A percentile compares a stretch with the other conserved stretches of the same genome.
These are phyloP conservation scores for Rhytidhysteron rufulum DNA, from an alignment of 2,329 filamentous ascomycete genomes.

Conservation along the genomic window DNA sequence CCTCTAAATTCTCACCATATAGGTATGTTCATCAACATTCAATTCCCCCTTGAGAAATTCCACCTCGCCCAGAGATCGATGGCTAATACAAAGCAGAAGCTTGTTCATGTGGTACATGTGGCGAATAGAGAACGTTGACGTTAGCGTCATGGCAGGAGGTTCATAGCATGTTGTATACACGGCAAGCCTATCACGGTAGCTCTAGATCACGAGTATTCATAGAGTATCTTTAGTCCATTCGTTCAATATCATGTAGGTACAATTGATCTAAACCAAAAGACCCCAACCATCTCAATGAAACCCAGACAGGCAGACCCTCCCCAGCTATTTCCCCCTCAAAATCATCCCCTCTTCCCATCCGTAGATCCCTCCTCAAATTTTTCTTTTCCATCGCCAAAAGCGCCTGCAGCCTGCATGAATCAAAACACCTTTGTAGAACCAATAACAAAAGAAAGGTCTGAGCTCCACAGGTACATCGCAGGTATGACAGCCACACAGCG, in stretches of 20 bases:
- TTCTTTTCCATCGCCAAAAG: too few relatives aligned
- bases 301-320: background rate
- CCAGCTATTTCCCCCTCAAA: too few relatives aligned
- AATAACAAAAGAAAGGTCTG: too few relatives aligned
- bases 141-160: conserved; percentile 46
- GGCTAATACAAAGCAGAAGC: conserved; percentile 50
- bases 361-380: too few relatives aligned
- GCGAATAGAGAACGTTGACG: conserved; percentile 75
- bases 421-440: too few relatives aligned
- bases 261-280: background rate
- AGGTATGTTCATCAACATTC: too few relatives aligned
- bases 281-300: background rate
- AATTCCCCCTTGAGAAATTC: background rate
- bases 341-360: too few relatives aligned
- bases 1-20: conserved; percentile 79
- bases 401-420: too few relatives aligned
- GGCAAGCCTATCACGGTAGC: too few relatives aligned
- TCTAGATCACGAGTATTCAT: background rate
- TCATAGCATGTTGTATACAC: conserved; percentile 7
- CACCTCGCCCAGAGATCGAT: conserved; percentile 4
- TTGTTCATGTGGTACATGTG: conserved; percentile 99
- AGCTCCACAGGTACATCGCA: too few relatives aligned
- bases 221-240: background rate
- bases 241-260: background rate
- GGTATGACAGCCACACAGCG: too few relatives aligned